phyloP scores from a whole-genome alignment of 139 green algal species.

The Ettlia oleoabundans region DNA sequence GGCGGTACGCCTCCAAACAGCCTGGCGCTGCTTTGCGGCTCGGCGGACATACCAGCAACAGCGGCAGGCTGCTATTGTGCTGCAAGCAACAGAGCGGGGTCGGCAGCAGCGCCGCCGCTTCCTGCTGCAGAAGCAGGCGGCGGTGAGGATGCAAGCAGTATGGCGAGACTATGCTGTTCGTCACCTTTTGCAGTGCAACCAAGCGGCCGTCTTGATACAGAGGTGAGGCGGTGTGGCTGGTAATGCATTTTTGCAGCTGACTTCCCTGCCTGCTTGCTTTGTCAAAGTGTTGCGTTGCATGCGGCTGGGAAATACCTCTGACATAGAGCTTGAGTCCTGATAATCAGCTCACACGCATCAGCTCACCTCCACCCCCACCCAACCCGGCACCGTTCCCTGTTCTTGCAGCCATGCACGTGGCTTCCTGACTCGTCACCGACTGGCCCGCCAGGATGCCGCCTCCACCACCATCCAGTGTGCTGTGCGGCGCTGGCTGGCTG shows the following conservation, averaged over 20 bases:
- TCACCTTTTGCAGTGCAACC: conserved; percentile 8
- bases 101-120: conserved; percentile 13
- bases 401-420: conserved; percentile 40
- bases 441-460: conserved; percentile 22
- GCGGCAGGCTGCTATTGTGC: conserved; percentile 29
- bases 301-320: too few species aligned
- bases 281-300: too few species aligned
- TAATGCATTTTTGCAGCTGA: too few species aligned
- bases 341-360: too few species aligned
- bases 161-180: conserved; percentile 32
- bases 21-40: conserved; percentile 15
- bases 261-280: too few species aligned
- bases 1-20: conserved; percentile 44
- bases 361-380: too few species aligned
- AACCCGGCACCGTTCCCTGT: not conserved
- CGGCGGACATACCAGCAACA: not conserved
- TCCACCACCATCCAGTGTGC: conserved; percentile 51
- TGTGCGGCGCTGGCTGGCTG: conserved; percentile 49
- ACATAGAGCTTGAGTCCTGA: too few species aligned
- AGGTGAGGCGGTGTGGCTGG: too few species aligned
- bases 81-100: conserved; percentile 47
- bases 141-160: conserved; percentile 37
- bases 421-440: conserved; percentile 26
- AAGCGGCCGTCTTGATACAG: conserved; percentile 18
- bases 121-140: not conserved